A percentile compares a stretch with the other conserved stretches of the same genome.
These are phyloP conservation scores for Leccinum arenicola DNA, from an alignment of 768 basidiomycete species.

Conservation along the genomic window DNA sequence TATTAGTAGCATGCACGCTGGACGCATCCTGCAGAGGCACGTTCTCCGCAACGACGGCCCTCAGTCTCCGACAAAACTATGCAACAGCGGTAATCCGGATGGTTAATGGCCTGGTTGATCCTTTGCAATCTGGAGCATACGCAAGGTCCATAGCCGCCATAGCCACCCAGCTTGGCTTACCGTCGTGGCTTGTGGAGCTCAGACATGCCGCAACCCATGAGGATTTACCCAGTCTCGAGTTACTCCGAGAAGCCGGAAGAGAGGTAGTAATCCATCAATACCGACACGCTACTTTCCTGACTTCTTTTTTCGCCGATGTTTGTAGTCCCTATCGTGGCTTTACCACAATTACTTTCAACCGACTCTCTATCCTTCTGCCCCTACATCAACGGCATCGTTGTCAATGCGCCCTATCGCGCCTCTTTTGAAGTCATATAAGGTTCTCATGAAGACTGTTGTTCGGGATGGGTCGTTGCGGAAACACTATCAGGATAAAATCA, in stretches of 20 bases:
- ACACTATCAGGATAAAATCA: slow-evolving; percentile 49
- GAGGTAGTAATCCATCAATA: slow-evolving; percentile 46
- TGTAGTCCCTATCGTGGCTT: slow-evolving; percentile 80
- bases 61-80: slow-evolving; percentile 72
- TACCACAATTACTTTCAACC: slow-evolving; percentile 83
- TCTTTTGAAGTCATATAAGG: slow-evolving; percentile 72
- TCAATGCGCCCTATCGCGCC: slow-evolving; percentile 60
- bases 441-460: slow-evolving; percentile 54
- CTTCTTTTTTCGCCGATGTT: slow-evolving; percentile 3
- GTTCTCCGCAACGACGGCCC: slow-evolving; percentile 30
- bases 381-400: slow-evolving; percentile 29
- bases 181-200: slow-evolving; percentile 86
- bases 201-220: slow-evolving; percentile 97
- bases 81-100: slow-evolving; percentile 81
- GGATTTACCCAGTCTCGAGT: slow-evolving; percentile 79
- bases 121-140: slow-evolving; percentile 83
- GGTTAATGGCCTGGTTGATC: slow-evolving; percentile 94
- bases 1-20: slow-evolving; percentile 58
- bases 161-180: slow-evolving; percentile 81
- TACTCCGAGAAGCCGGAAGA: slow-evolving; percentile 72
- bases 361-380: slow-evolving; percentile 54
- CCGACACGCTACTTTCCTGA: neutral
- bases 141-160: slow-evolving; percentile 90
- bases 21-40: slow-evolving; percentile 37
- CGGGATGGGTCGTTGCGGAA: slow-evolving; percentile 63